phyloP scores from a whole-genome alignment of 352 stramenopile species.

The Pythium volutum region DNA sequence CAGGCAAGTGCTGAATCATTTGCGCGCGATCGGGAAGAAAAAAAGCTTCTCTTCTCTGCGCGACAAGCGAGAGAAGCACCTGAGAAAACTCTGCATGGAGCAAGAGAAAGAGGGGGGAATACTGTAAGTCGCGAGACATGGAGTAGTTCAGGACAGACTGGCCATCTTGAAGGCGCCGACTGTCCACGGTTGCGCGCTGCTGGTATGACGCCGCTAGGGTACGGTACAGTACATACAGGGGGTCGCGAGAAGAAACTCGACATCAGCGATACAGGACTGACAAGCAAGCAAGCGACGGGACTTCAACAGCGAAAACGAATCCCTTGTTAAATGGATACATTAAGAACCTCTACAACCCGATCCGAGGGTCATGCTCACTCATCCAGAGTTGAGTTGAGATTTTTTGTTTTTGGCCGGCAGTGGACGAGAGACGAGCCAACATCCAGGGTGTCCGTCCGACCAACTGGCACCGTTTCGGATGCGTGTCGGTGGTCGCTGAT shows the following conservation, averaged over 20 bases:
- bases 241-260: no score
- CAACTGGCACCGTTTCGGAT: conserved; percentile 2
- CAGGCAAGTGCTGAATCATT: no score
- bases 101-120: not conserved
- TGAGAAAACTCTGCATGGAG: not conserved
- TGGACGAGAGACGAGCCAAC: not conserved
- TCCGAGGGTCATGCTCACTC: not conserved
- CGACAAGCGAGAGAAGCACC: not conserved
- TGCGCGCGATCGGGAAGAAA: not conserved
- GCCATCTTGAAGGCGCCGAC: not conserved
- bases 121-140: not conserved
- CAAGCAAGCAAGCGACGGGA: not conserved
- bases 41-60: conserved; percentile 1
- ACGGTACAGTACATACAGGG: not conserved
- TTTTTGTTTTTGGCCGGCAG: not conserved
- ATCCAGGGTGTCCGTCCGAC: not conserved
- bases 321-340: no score
- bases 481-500: not conserved
- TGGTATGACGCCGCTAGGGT: not conserved
- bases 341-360: no score
- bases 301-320: conserved; percentile 9
- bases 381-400: not conserved
- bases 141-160: not conserved
- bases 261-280: not conserved
- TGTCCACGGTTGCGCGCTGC: no score